Percentiles rank a stretch among this genome's conserved stretches.
Conservation (phyloP, 331 rosid species). For the Erythrophleum ivorense region DNA sequence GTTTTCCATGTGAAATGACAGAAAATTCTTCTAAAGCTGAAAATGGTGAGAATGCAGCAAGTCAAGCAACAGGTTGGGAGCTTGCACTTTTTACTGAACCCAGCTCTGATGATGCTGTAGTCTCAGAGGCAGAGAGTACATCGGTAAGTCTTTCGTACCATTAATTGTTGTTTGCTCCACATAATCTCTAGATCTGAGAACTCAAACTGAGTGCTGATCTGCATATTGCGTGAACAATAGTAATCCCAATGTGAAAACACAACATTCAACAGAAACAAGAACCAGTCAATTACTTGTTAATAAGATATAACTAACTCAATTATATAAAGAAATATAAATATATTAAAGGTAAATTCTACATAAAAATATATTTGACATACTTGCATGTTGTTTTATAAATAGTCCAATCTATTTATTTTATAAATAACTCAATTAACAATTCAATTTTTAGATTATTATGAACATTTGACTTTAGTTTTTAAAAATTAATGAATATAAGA, state of each 20-base stretch:
- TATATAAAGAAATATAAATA: neutral
- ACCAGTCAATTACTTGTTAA: neutral
- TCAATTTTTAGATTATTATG: too few species aligned
- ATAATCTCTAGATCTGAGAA: neutral
- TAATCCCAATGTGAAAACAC: too few species aligned
- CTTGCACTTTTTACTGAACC: slow-evolving; percentile 45
- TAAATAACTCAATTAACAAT: too few species aligned
- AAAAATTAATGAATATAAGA: too few species aligned
- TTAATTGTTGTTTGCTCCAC: neutral
- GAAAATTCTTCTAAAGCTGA: slow-evolving; percentile 24
- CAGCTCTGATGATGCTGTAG: slow-evolving; percentile 8
- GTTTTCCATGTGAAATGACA: slow-evolving; percentile 16
- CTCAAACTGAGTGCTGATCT: neutral
- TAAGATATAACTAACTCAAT: neutral
- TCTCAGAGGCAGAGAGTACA: neutral
- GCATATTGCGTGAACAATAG: too few species aligned
- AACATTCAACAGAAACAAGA: neutral
- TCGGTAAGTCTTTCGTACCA: slow-evolving; percentile 14
- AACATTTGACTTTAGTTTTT: too few species aligned
- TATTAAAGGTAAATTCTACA: too few species aligned
- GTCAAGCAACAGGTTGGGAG: slow-evolving; percentile 44
- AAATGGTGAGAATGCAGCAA: slow-evolving; percentile 14
- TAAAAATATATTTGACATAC: neutral
- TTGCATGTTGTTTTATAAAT: neutral
- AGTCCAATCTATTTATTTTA: neutral